Conservation (phyloP, 2,329 filamentous ascomycete genomes). For the Grosmannia serpens region DNA sequence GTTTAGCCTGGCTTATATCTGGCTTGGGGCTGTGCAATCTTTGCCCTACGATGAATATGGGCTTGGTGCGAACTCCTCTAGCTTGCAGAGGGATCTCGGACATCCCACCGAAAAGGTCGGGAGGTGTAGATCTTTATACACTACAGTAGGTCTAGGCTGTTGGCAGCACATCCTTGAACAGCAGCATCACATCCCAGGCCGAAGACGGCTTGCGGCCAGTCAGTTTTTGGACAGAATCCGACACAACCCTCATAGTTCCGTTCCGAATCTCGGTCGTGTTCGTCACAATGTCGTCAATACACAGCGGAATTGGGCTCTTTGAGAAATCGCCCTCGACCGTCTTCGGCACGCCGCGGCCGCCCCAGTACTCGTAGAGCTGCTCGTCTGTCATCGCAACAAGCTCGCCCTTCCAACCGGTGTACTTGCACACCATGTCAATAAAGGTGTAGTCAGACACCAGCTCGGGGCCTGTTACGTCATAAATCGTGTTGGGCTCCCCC, state of each 20-base stretch:
- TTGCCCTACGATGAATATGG: no score
- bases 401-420: background rate
- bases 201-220: background rate
- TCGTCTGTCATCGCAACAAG: background rate
- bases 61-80: no score
- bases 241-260: background rate
- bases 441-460: background rate
- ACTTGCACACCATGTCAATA: background rate
- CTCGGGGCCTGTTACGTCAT: background rate
- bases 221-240: background rate
- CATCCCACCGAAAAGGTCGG: no score
- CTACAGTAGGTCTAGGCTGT: background rate
- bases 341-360: background rate
- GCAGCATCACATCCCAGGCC: background rate
- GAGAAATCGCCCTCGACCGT: background rate
- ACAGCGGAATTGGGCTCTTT: background rate
- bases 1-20: no score
- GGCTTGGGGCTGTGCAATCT: no score
- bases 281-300: background rate
- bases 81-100: no score
- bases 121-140: no score
- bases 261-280: background rate
- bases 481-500: background rate
- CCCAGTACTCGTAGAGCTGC: background rate
- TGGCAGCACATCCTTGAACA: background rate